phyloP scores from a whole-genome alignment of 805 yeast species.

The Candida ponderosae region DNA sequence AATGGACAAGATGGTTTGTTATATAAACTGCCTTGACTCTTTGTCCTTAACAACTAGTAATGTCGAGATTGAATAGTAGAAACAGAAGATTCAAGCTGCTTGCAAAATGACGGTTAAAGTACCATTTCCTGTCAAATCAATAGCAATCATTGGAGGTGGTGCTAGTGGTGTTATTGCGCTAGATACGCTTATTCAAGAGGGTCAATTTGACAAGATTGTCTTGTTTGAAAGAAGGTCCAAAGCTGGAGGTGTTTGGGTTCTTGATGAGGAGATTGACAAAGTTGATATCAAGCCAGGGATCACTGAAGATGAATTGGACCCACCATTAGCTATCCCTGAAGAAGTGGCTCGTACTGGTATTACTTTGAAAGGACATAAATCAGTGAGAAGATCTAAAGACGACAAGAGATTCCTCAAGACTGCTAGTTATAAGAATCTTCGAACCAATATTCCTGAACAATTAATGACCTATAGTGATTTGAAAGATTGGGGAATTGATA shows the following conservation, averaged over 20 bases:
- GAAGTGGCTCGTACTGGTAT: too few relatives aligned
- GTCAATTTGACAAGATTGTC: slow-evolving; percentile 22
- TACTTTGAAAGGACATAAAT: too few relatives aligned
- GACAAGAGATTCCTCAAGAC: slow-evolving; percentile 22
- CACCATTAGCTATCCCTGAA: slow-evolving; percentile 11
- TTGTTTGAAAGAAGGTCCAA: slow-evolving; percentile 30
- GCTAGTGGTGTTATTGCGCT: slow-evolving; percentile 35
- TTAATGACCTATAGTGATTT: slow-evolving; percentile 38
- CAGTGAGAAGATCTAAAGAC: too few relatives aligned
- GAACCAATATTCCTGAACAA: slow-evolving; percentile 35
- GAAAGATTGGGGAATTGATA: slow-evolving; percentile 24
- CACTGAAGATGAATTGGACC: slow-evolving; percentile 19
- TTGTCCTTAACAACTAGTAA: too few relatives aligned
- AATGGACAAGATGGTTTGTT: too few relatives aligned
- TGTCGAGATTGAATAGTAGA: too few relatives aligned
- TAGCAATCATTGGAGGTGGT: slow-evolving; percentile 42
- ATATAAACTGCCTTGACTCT: too few relatives aligned
- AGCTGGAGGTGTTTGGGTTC: slow-evolving; percentile 36
- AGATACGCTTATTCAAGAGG: slow-evolving; percentile 27
- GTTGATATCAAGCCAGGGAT: slow-evolving; percentile 21
- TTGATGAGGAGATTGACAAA: slow-evolving; percentile 21
- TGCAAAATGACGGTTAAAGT: neutral
- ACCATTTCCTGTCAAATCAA: slow-evolving; percentile 9
- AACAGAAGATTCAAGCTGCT: too few relatives aligned
- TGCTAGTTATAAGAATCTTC: slow-evolving; percentile 22